Base-by-base conservation (phyloP, 768 basidiomycete species). In the Artomyces pyxidatus region DNA sequence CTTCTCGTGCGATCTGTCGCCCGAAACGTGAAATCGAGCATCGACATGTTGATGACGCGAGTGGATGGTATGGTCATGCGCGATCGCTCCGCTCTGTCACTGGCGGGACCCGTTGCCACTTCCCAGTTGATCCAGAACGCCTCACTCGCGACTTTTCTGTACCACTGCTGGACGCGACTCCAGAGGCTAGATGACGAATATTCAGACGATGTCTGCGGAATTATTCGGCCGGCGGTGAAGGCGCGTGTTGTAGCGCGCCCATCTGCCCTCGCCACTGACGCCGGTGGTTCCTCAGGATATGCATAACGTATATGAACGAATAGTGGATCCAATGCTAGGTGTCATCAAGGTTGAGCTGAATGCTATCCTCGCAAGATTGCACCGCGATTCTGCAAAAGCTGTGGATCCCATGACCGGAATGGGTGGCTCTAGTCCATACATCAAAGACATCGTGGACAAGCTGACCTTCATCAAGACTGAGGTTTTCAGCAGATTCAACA, bases 401-500 rank as follows among this genome's bases (percentile, higher is more conserved):
- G 65, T 77, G 9, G 89, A 92, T 54, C 75, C 85, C 16, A 64
- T 71, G 49, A 60, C 69, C 1, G 71, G 65, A 1, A 68, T 71
- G 56, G 77, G 79, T 62, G 79, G 80, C 14, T 70, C 85, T 4
- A 95, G 89, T 65, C 64, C 83, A 12, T 98, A 97, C 66, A 87
- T 97, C 80, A 88, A 88, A 62, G 92, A 95, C 54, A 72, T 99
- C 47, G 77, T 82, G 7, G 94, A 96, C 49, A 96, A 91, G 67
- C 68, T 99, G 40, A 67, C 73, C 1, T 93, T 89, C 60, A 71
- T 97, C 54, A 88, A 88, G 65, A 63, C 70, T 14, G 90, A 94
- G 58, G 63, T 98, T 17, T 63, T 98, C 11, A 75, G 68, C 40
- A 78, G 77, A 52, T 91, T 85, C 64, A 69, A 66, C 40, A 69